Percentiles rank a stretch among this genome's conserved stretches.
phyloP scores from a whole-genome alignment of 1,139 yeast species.

The Entelexis paramagnoliae region DNA sequence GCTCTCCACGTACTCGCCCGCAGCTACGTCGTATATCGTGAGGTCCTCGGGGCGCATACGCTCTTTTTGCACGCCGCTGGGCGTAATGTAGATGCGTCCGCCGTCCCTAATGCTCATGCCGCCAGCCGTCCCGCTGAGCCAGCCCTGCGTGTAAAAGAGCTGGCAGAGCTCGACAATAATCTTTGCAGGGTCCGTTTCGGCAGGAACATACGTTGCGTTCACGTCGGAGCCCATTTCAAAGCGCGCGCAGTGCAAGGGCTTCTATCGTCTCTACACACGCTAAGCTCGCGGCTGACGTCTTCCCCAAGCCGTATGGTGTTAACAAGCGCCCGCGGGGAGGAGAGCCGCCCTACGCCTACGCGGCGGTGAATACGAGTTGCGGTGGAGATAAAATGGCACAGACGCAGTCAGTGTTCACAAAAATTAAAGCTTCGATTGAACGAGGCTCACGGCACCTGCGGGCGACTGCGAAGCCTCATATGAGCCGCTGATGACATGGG shows the following conservation, averaged over 20 bases:
- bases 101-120: conserved; percentile 72
- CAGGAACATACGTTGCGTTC: conserved; percentile 20
- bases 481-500: too few relatives aligned
- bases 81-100: conserved; percentile 63
- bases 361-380: too few relatives aligned
- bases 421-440: too few relatives aligned
- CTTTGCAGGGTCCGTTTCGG: conserved; percentile 54
- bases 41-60: conserved; percentile 70
- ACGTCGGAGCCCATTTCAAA: conserved; percentile 24
- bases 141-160: conserved; percentile 64
- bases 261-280: too few relatives aligned
- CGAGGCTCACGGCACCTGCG: too few relatives aligned
- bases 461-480: too few relatives aligned
- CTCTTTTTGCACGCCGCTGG: conserved; percentile 93
- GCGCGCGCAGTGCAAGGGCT: neutral
- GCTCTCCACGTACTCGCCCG: conserved; percentile 46
- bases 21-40: conserved; percentile 58
- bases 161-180: conserved; percentile 74
- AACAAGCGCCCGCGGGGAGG: too few relatives aligned
- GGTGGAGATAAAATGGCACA: too few relatives aligned
- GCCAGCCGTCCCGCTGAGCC: conserved; percentile 97
- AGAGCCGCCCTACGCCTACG: too few relatives aligned
- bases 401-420: too few relatives aligned
- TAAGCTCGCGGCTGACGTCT: too few relatives aligned
- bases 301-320: neutral